phyloP scores from a whole-genome alignment of 83 land plant genomes.

The Picea abies region DNA sequence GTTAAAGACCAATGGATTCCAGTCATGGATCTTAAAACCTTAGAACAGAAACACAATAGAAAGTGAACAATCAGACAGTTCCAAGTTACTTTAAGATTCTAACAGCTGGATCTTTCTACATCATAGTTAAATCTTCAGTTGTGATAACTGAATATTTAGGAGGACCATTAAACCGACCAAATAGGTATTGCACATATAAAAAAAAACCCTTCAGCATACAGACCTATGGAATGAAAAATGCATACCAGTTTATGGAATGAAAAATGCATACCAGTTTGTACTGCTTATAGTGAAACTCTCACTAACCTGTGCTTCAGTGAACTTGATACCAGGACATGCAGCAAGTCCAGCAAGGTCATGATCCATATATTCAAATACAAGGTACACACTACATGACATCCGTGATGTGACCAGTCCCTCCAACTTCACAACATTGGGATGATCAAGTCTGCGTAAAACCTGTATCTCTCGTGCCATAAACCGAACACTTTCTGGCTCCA shows the following conservation, averaged over 20 bases:
- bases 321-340: constrained; percentile 47
- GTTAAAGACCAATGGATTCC: constrained; percentile 3
- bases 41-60: background rate
- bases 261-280: background rate
- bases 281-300: background rate
- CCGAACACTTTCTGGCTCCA: constrained; percentile 55
- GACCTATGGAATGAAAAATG: background rate
- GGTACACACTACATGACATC: constrained; percentile 49
- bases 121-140: too few species aligned
- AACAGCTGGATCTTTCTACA: background rate
- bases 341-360: constrained; percentile 71
- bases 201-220: background rate
- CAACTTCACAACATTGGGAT: constrained; percentile 59
- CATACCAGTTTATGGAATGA: background rate
- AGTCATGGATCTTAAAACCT: background rate
- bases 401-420: constrained; percentile 59
- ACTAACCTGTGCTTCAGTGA: constrained; percentile 61
- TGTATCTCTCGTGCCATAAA: constrained; percentile 72
- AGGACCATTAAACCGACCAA: too few species aligned
- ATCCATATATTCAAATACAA: constrained; percentile 70
- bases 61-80: background rate
- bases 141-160: too few species aligned
- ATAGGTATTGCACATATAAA: too few species aligned
- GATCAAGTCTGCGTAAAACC: constrained; percentile 53
- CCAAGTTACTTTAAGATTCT: background rate